Conservation (phyloP, 2,329 filamentous ascomycete species). For the Bipolaris zeicola region DNA sequence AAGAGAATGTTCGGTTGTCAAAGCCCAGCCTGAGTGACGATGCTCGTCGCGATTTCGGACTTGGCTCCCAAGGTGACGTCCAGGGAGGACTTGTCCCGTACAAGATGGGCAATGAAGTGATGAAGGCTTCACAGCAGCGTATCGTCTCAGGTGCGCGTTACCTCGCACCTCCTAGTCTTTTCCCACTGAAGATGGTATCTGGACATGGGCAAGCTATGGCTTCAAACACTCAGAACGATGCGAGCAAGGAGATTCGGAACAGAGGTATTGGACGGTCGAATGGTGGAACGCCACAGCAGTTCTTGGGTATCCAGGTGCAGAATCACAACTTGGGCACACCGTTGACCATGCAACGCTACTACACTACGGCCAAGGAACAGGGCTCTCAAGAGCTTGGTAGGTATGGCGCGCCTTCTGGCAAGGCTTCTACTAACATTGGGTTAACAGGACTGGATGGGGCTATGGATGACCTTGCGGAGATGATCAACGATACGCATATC, state of each 20-base stretch:
- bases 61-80: constrained; percentile 17
- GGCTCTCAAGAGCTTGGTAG: constrained; percentile 12
- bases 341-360: constrained; percentile 33
- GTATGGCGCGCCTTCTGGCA: constrained; percentile 15
- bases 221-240: constrained; percentile 18
- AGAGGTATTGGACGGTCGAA: constrained; percentile 21
- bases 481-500: constrained; percentile 29
- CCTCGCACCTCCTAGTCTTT: constrained; percentile 15
- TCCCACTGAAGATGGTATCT: constrained; percentile 18
- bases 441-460: constrained; percentile 47
- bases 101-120: constrained; percentile 20
- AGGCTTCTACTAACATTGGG: constrained; percentile 32
- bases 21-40: constrained; percentile 16
- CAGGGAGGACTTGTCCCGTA: constrained; percentile 18
- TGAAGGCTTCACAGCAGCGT: constrained; percentile 21
- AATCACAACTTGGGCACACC: constrained; percentile 30
- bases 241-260: constrained; percentile 19
- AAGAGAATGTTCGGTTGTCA: constrained; percentile 36
- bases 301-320: constrained; percentile 35
- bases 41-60: constrained; percentile 21
- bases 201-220: constrained; percentile 15
- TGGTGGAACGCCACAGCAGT: constrained; percentile 21
- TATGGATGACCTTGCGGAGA: constrained; percentile 46
- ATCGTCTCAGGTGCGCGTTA: constrained; percentile 20
- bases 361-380: constrained; percentile 31